These are phyloP conservation scores for Amniculicola lignicola DNA, from an alignment of 495 filamentous ascomycete genomes.

Conservation along the genomic window DNA sequence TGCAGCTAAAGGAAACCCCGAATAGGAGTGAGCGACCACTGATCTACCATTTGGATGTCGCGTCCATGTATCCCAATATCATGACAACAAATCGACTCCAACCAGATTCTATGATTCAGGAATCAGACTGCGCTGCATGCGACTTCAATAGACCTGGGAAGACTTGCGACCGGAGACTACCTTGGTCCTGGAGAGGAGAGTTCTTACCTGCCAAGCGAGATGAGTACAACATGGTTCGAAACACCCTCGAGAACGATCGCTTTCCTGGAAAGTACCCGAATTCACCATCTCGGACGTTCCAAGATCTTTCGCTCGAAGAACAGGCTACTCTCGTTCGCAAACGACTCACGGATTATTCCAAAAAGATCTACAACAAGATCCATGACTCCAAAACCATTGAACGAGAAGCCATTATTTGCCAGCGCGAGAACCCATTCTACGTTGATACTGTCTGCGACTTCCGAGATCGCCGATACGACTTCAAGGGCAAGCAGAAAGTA, in stretches of 20 bases:
- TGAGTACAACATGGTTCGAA: slow-evolving; percentile 98
- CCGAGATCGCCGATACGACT: slow-evolving; percentile 93
- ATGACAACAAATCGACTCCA: slow-evolving; percentile 99
- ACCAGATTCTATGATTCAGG: slow-evolving; percentile 95
- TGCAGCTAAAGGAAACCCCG: slow-evolving; percentile 73
- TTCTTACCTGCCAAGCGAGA: slow-evolving; percentile 93
- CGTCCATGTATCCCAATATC: slow-evolving; percentile 99
- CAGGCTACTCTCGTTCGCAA: slow-evolving; percentile 81
- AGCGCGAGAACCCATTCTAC: slow-evolving; percentile 98
- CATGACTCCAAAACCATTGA: slow-evolving; percentile 92
- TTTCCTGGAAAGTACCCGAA: slow-evolving; percentile 77
- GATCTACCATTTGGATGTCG: slow-evolving; percentile 98
- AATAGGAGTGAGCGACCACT: slow-evolving; percentile 78
- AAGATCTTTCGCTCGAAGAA: slow-evolving; percentile 78
- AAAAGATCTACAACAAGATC: slow-evolving; percentile 99
- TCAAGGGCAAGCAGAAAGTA: slow-evolving; percentile 95
- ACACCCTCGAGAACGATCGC: slow-evolving; percentile 85
- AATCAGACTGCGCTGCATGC: slow-evolving; percentile 93
- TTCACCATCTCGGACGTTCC: slow-evolving; percentile 67
- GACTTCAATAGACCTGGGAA: slow-evolving; percentile 98
- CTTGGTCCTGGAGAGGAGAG: slow-evolving; percentile 98
- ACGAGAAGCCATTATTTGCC: slow-evolving; percentile 95
- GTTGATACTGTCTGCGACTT: slow-evolving; percentile 95
- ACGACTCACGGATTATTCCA: slow-evolving; percentile 85
- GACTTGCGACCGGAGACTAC: slow-evolving; percentile 90